Conservation (phyloP, 2,329 filamentous ascomycete species). For the Exserohilum rostratum region DNA sequence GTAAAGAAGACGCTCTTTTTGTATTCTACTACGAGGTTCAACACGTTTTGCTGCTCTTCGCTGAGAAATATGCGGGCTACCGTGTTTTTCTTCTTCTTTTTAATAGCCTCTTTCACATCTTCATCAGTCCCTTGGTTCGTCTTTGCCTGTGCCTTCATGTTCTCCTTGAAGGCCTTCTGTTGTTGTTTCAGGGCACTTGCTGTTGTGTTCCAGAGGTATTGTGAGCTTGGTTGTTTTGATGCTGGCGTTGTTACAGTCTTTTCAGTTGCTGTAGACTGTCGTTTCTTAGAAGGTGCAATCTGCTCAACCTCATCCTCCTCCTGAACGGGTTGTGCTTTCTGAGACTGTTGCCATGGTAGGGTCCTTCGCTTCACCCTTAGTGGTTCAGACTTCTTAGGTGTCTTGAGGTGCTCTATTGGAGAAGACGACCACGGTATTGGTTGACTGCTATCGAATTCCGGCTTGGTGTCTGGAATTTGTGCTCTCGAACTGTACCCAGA, state of each 20-base stretch:
- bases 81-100: conserved; percentile 52
- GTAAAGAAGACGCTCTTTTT: conserved; percentile 96
- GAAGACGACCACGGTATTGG: conserved; percentile 77
- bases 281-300: conserved; percentile 33
- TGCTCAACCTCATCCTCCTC: conserved; percentile 28
- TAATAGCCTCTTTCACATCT: conserved; percentile 54
- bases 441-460: conserved; percentile 56
- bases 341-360: conserved; percentile 64
- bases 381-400: conserved; percentile 30
- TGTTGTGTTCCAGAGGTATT: conserved; percentile 72
- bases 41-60: conserved; percentile 82
- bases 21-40: conserved; percentile 79
- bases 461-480: conserved; percentile 23
- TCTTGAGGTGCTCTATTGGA: conserved; percentile 55
- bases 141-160: conserved; percentile 60
- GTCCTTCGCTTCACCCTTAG: conserved; percentile 41
- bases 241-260: conserved; percentile 53
- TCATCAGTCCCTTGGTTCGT: conserved; percentile 49
- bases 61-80: conserved; percentile 73
- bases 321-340: conserved; percentile 32
- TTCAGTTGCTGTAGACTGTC: conserved; percentile 41
- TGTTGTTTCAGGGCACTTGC: conserved; percentile 77
- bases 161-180: conserved; percentile 72
- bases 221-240: conserved; percentile 43
- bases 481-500: conserved; percentile 37